Evolutionary conservation across 768 basidiomycete genomes (phyloP), one percentile per base, ranked within the genome.

Genomic region (Ephemerocybe angulata): DNA sequence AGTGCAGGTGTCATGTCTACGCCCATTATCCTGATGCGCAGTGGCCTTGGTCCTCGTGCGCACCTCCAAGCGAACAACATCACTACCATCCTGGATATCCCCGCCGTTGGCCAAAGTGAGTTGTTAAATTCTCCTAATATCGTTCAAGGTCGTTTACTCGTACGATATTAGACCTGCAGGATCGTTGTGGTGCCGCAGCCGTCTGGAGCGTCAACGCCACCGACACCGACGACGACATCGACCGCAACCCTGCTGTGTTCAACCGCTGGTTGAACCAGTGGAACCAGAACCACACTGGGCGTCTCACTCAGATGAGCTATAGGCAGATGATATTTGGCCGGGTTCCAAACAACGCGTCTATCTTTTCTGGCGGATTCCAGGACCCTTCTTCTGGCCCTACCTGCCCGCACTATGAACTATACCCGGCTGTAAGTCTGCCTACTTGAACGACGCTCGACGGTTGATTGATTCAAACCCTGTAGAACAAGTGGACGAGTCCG

Each of bases 381-480:
- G 38, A 40, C 22, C 51, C 56, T 19, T 52, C 50, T 17, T 57
- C 56, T 10, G 52, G 56, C 3, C 52, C 56, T 30, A 52, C 35
- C 4, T 50, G 50, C 22, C 50, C 51, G 5, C 50, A 57, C 19
- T 52, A 48, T 17, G 56, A 57, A n/a, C 28, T 57, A 21, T 24
- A 52, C 13, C 24, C 48, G 0, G 38, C 38, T 40, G 38, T 40
- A 21, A 40, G 38, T 40, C 6, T 10, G n/a, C n/a, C n/a, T n/a
- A n/a, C n/a, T n/a, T n/a, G n/a, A n/a, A n/a, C n/a, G n/a, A n/a
- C n/a, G n/a, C n/a, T n/a, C n/a, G n/a, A n/a, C n/a, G n/a, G n/a
- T n/a, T n/a, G n/a, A n/a, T n/a, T n/a, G n/a, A n/a, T n/a, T n/a
- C n/a, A n/a, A n/a, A n/a, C n/a, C n/a, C n/a, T n/a, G n/a, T 21